Percentiles rank a stretch among this genome's conserved stretches.
Conservation (phyloP, 1,139 yeast species). For the Kurtzmaniella quercitrusa region DNA sequence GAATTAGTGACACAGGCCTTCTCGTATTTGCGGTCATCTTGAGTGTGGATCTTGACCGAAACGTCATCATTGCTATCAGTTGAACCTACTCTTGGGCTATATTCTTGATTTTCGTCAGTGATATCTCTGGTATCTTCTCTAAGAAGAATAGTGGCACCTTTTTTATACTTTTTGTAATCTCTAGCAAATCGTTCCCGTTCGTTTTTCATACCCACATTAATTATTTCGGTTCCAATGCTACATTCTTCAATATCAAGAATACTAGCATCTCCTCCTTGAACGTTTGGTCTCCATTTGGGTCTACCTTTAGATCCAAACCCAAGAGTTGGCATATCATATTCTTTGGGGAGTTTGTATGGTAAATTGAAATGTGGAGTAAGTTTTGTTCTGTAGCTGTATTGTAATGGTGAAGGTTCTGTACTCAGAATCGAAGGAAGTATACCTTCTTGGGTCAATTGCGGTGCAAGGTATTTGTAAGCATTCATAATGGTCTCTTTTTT, state of each 20-base stretch:
- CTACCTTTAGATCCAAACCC: slow-evolving; percentile 88
- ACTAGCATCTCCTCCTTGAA: slow-evolving; percentile 47
- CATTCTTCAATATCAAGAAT: slow-evolving; percentile 92
- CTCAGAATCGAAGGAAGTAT: slow-evolving; percentile 56
- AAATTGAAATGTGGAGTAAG: slow-evolving; percentile 93
- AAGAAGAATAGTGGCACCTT: slow-evolving; percentile 83
- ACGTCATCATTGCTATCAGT: slow-evolving; percentile 26
- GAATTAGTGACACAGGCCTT: slow-evolving; percentile 65
- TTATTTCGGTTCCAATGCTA: slow-evolving; percentile 75
- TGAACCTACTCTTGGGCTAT: slow-evolving; percentile 38
- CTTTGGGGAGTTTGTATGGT: slow-evolving; percentile 50
- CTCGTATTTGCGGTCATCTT: slow-evolving; percentile 14
- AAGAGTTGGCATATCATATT: slow-evolving; percentile 57
- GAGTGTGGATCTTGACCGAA: slow-evolving; percentile 17
- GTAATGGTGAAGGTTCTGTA: slow-evolving; percentile 78
- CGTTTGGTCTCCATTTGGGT: slow-evolving; percentile 58
- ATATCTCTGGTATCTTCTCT: slow-evolving; percentile 64
- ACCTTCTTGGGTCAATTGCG: slow-evolving; percentile 27
- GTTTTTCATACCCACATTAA: slow-evolving; percentile 69
- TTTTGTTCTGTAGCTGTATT: slow-evolving; percentile 80
- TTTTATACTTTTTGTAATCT: slow-evolving; percentile 55
- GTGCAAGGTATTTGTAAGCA: slow-evolving; percentile 79
- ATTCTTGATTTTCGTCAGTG: slow-evolving; percentile 16
- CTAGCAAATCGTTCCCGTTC: slow-evolving; percentile 56
- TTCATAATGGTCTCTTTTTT: slow-evolving; percentile 73